Percentiles rank a stretch among this genome's conserved stretches.
Conservation (phyloP, 2,329 filamentous ascomycete genomes). For the Amphichorda felina region DNA sequence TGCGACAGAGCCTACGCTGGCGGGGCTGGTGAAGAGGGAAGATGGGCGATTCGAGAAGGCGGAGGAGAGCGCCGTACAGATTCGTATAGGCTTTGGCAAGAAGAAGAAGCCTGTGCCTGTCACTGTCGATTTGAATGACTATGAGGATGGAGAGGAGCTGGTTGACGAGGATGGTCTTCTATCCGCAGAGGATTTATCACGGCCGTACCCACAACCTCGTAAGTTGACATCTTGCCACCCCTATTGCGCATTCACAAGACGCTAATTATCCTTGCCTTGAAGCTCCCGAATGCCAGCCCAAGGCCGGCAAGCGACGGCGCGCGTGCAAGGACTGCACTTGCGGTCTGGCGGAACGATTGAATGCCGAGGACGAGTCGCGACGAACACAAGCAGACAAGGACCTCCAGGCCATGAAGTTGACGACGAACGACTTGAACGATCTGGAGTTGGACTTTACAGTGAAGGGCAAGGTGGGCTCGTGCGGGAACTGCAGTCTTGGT, state of each 20-base stretch:
- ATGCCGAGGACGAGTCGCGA: constrained; percentile 70
- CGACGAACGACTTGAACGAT: constrained; percentile 59
- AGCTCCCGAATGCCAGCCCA: constrained; percentile 79
- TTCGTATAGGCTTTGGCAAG: constrained; percentile 28
- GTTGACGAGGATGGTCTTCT: constrained; percentile 87
- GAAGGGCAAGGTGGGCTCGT: constrained; percentile 79
- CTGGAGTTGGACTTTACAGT: constrained; percentile 87
- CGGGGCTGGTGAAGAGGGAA: constrained; percentile 59
- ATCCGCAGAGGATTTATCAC: constrained; percentile 71
- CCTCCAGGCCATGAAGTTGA: constrained; percentile 60
- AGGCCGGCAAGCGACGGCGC: constrained; percentile 76
- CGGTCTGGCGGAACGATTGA: constrained; percentile 74
- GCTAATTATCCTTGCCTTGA: constrained; percentile 4
- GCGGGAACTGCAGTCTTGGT: constrained; percentile 85
- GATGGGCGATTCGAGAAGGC: constrained; percentile 63
- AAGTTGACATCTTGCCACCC: too few species aligned
- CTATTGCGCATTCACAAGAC: too few species aligned
- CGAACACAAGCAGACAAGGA: constrained; percentile 53
- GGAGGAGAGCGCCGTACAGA: constrained; percentile 45
- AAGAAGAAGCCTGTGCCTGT: constrained; percentile 26
- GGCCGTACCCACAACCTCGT: constrained; percentile 74
- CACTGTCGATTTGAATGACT: constrained; percentile 40
- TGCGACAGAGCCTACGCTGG: constrained; percentile 70
- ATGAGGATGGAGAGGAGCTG: constrained; percentile 61
- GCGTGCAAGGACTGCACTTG: constrained; percentile 98